A percentile compares a stretch with the other conserved stretches of the same genome.
Evolutionary conservation across 106 monocot species (phyloP).

Genomic region (Vanilla planifolia): DNA sequence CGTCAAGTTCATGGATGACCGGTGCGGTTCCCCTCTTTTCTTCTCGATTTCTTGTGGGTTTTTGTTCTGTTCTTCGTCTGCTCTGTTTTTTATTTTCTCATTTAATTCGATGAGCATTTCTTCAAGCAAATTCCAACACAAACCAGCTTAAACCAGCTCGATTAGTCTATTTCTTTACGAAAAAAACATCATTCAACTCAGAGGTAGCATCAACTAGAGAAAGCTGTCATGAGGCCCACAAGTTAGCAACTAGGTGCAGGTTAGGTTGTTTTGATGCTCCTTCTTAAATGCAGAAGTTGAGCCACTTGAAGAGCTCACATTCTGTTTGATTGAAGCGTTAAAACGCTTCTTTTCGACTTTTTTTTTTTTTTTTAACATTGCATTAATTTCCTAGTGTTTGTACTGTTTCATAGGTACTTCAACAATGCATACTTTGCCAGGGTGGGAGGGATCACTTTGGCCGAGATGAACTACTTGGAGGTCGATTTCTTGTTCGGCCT

Average conservation of each 20-base stretch:
- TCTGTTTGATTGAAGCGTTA: too few species aligned
- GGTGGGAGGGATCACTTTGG: constrained; percentile 71
- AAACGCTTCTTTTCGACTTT: not conserved
- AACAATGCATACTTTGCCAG: constrained; percentile 83
- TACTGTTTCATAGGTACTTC: constrained; percentile 38
- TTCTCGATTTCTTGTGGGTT: not conserved
- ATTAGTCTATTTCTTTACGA: too few species aligned
- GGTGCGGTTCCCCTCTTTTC: constrained; percentile 15
- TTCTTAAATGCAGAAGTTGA: constrained; percentile 3
- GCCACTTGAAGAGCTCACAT: too few species aligned
- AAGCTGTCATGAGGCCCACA: too few species aligned
- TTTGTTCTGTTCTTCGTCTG: not conserved
- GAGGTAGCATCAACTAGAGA: too few species aligned
- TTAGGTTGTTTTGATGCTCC: not conserved
- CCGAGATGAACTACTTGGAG: constrained; percentile 86
- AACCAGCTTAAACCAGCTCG: too few species aligned
- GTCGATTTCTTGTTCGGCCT: constrained; percentile 77
- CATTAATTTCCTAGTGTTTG: not conserved
- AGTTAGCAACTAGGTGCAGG: not conserved
- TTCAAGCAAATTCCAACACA: too few species aligned
- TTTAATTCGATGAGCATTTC: too few species aligned
- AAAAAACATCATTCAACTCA: too few species aligned
- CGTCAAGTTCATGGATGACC: constrained; percentile 55
- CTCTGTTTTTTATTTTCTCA: not conserved
- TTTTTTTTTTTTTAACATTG: not conserved